These are phyloP conservation scores for Phoenix dactylifera DNA, from an alignment of 176 grass and related monocot genomes.

Conservation along the genomic window DNA sequence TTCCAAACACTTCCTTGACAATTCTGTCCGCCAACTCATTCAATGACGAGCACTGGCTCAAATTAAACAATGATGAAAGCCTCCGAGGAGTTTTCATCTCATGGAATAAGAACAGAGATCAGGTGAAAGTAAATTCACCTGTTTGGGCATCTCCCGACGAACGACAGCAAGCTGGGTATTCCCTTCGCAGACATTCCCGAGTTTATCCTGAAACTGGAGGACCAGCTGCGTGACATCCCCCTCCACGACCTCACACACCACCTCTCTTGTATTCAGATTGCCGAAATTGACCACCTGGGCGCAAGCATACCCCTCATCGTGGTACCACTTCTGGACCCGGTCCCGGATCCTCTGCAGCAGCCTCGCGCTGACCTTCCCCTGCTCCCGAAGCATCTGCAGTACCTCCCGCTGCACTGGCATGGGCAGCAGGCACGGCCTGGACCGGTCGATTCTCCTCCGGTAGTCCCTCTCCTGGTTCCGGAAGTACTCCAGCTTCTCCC, in stretches of 20 bases:
- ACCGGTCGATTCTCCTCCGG: constrained; percentile 48
- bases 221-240: constrained; percentile 78
- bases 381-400: constrained; percentile 60
- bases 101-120: too few relatives aligned
- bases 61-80: too few relatives aligned
- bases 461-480: constrained; percentile 86
- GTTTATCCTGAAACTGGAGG: constrained; percentile 91
- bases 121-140: constrained; percentile 28
- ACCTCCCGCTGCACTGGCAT: constrained; percentile 58
- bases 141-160: constrained; percentile 57
- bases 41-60: too few relatives aligned
- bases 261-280: constrained; percentile 76
- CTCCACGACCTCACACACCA: constrained; percentile 88
- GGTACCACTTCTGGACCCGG: constrained; percentile 86
- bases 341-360: constrained; percentile 90
- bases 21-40: too few relatives aligned
- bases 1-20: too few relatives aligned
- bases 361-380: constrained; percentile 69
- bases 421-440: constrained; percentile 61
- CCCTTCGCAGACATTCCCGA: constrained; percentile 78
- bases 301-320: constrained; percentile 83
- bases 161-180: constrained; percentile 72
- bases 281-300: constrained; percentile 89
- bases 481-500: constrained; percentile 87
- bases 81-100: too few relatives aligned